Percentiles rank a stretch among this genome's conserved stretches.
Evolutionary conservation across 306 rosid species (phyloP).

Genomic region (Albizia julibrissin): DNA sequence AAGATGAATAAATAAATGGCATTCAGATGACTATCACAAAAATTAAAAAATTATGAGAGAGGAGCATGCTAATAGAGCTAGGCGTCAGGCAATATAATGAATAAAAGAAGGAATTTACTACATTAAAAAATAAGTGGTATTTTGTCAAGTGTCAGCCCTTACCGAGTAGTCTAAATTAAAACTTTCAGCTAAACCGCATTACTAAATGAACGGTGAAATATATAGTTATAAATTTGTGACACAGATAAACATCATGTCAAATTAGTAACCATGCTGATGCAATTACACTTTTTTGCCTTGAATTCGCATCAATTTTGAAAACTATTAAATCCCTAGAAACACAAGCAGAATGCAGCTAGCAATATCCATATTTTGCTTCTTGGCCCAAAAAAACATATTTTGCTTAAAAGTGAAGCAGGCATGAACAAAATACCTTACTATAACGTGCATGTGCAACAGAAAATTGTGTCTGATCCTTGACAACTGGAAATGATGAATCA

Average conservation of each 20-base stretch:
- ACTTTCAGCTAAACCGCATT: neutral
- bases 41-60: neutral
- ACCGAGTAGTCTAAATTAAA: neutral
- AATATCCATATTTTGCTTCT: neutral
- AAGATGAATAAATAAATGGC: neutral
- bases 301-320: neutral
- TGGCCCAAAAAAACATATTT: neutral
- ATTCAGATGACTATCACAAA: neutral
- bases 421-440: slow-evolving; percentile 69
- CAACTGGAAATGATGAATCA: slow-evolving; percentile 81
- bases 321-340: neutral
- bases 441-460: slow-evolving; percentile 93
- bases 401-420: slow-evolving; percentile 5
- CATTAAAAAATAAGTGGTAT: neutral
- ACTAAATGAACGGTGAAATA: neutral
- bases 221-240: neutral
- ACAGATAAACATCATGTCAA: neutral
- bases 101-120: neutral
- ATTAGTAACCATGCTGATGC: neutral
- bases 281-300: neutral
- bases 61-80: neutral
- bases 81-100: neutral
- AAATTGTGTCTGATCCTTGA: slow-evolving; percentile 89
- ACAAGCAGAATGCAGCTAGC: neutral
- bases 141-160: neutral